Conservation (phyloP, 345 rosid species). For the Schrenkiella parvula region DNA sequence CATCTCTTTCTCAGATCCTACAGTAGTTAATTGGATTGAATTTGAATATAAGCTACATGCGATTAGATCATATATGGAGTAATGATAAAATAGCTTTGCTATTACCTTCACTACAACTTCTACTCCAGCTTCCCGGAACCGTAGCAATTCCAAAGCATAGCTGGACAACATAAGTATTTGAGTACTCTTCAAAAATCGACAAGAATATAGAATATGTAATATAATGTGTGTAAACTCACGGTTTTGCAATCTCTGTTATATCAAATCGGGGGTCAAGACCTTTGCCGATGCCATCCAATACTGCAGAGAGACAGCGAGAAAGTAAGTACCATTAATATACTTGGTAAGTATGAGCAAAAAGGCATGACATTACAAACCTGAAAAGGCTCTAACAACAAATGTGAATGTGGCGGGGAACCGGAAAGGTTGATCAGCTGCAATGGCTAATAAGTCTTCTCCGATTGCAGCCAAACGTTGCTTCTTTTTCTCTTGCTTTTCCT, state of each 20-base stretch:
- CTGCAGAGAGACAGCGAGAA: constrained; percentile 40
- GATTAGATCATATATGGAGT: neutral
- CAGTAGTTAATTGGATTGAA: constrained; percentile 17
- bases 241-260: constrained; percentile 96
- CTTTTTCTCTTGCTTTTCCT: constrained; percentile 88
- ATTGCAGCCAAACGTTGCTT: constrained; percentile 98
- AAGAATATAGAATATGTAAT: neutral
- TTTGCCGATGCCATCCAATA: constrained; percentile 96
- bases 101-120: constrained; percentile 85
- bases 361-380: constrained; percentile 45
- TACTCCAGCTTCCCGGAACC: constrained; percentile 91
- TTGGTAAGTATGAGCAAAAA: neutral
- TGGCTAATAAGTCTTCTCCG: constrained; percentile 93
- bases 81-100: constrained; percentile 18
- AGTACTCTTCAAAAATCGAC: constrained; percentile 21
- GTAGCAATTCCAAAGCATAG: constrained; percentile 88
- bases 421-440: constrained; percentile 98
- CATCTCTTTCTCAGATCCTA: constrained; percentile 92
- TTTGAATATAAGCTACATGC: neutral
- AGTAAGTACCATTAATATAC: neutral
- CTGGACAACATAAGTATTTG: constrained; percentile 40
- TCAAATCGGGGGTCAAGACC: constrained; percentile 98
- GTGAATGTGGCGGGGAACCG: constrained; percentile 98
- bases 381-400: constrained; percentile 97
- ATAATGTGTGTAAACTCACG: constrained; percentile 50